A percentile compares a stretch with the other conserved stretches of the same genome.
Evolutionary conservation across 805 yeast genomes (phyloP).

Genomic region (Jamesozyma rosinii): DNA sequence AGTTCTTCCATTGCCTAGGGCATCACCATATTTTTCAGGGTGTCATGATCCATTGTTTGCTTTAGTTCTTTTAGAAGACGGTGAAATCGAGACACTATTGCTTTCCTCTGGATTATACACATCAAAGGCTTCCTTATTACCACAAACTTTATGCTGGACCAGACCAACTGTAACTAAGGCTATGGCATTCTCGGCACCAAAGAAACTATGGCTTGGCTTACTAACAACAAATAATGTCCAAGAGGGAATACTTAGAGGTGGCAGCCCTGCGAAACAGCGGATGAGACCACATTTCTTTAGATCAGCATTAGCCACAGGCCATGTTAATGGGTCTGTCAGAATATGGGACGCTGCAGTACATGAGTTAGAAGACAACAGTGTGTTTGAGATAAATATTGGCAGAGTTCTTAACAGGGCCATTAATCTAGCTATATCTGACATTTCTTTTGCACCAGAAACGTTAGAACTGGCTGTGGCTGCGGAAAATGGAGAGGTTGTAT

Average conservation of each 20-base stretch:
- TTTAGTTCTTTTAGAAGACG: conserved; percentile 49
- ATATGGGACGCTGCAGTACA: conserved; percentile 77
- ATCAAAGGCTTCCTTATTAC: conserved; percentile 53
- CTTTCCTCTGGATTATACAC: conserved; percentile 48
- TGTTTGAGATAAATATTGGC: conserved; percentile 50
- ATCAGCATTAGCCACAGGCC: conserved; percentile 71
- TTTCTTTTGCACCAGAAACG: conserved; percentile 72
- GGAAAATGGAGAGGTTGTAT: conserved; percentile 60
- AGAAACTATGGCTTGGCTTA: conserved; percentile 73
- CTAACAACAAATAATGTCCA: conserved; percentile 32
- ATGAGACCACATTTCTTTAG: conserved; percentile 42
- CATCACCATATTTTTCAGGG: conserved; percentile 73
- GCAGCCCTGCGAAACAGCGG: conserved; percentile 47
- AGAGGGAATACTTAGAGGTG: conserved; percentile 60
- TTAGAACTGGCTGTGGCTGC: conserved; percentile 66
- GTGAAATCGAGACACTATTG: conserved; percentile 53
- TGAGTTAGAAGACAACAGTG: conserved; percentile 51
- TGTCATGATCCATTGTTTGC: conserved; percentile 65
- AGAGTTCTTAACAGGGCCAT: conserved; percentile 39
- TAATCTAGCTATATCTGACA: conserved; percentile 40
- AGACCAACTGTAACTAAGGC: conserved; percentile 61
- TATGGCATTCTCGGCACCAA: conserved; percentile 46
- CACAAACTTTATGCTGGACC: conserved; percentile 71
- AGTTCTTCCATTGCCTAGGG: conserved; percentile 46
- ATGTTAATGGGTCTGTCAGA: conserved; percentile 73